Base-by-base conservation (phyloP, 108 stramenopile genomes). In the Fragilaria crotonensis region DNA sequence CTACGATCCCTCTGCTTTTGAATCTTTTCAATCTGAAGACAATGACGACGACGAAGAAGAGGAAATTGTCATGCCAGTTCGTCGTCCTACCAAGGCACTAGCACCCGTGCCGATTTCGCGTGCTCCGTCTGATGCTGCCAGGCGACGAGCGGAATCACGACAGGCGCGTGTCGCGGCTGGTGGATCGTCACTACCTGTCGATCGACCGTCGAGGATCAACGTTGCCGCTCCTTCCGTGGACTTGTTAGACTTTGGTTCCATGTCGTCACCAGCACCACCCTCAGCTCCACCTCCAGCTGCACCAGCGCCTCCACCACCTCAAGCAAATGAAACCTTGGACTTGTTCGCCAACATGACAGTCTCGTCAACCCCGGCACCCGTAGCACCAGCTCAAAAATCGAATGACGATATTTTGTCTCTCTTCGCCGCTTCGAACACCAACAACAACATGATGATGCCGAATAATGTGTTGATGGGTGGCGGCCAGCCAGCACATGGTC, bases 121-220 rank as follows among this genome's bases (percentile, higher is more conserved):
- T 33, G 71, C 79, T 23, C 90, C 90, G 11, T 89, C 87, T 41
- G 90, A 88, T 48, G 79, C 79, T 21, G 90, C 90, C 22, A 52
- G 80, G 31, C 73, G 73, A 57, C 58, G 90, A 51, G 72, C 84
- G 30, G 84, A 84, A 45, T 72, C 65, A 30, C 70, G 87, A 59
- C 77, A 69, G 67, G 62, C 70, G 1, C 72, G 62, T 22, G 2
- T 20, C 46, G 4, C 20, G 29, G 47, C 55, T 67, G 70, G 44
- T 56, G 54, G 4, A 30, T 3, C n/a, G 30, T 52, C 1, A 51
- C 60, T 69, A 18, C 64, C 73, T 2, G 73, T 62, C 18, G 48
- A 67, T 14, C 63, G 70, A 32, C 83, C 61, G 61, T 32, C 60
- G 63, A 25, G 25, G 60, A 46, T 62, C 63, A 54, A 55, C 66